Conservation (phyloP, 2,329 filamentous ascomycete genomes). For the Pleurostoma richardsiae region DNA sequence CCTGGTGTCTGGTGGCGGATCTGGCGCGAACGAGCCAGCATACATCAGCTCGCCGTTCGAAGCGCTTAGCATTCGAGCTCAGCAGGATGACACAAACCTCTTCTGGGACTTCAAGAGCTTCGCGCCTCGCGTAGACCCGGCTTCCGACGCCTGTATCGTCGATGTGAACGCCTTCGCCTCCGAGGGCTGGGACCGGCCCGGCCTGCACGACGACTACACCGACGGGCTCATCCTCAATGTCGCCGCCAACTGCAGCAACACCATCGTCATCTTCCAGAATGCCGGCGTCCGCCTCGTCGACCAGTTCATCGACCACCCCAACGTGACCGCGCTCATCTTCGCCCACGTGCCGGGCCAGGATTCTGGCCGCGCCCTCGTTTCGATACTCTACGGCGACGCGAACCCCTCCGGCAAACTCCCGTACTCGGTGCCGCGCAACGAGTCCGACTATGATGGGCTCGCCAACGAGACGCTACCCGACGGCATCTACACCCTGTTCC, state of each 20-base stretch:
- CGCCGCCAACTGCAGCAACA: constrained; percentile 53
- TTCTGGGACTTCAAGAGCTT: constrained; percentile 47
- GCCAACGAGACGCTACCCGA: constrained; percentile 31
- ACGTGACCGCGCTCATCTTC: constrained; percentile 58
- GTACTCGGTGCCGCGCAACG: constrained; percentile 53
- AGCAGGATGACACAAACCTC: constrained; percentile 46
- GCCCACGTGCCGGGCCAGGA: constrained; percentile 61
- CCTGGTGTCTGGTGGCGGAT: constrained; percentile 36
- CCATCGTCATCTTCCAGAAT: constrained; percentile 62
- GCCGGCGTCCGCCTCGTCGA: constrained; percentile 56
- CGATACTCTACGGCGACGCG: constrained; percentile 51
- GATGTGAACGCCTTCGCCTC: constrained; percentile 64
- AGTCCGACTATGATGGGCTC: constrained; percentile 47
- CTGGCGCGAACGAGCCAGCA: constrained; percentile 36
- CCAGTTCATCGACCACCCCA: constrained; percentile 54
- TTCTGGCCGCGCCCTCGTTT: constrained; percentile 48
- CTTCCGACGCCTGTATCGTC: constrained; percentile 60
- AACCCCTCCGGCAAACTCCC: constrained; percentile 55
- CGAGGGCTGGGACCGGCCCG: constrained; percentile 62
- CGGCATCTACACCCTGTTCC: constrained; percentile 45
- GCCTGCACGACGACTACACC: constrained; percentile 61
- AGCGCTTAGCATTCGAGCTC: constrained; percentile 41
- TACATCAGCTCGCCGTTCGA: constrained; percentile 45
- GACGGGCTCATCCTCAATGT: constrained; percentile 53
- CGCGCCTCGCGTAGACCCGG: constrained; percentile 37